phyloP scores from a whole-genome alignment of 2,329 filamentous ascomycete species.

The Fusarium chlamydosporum region DNA sequence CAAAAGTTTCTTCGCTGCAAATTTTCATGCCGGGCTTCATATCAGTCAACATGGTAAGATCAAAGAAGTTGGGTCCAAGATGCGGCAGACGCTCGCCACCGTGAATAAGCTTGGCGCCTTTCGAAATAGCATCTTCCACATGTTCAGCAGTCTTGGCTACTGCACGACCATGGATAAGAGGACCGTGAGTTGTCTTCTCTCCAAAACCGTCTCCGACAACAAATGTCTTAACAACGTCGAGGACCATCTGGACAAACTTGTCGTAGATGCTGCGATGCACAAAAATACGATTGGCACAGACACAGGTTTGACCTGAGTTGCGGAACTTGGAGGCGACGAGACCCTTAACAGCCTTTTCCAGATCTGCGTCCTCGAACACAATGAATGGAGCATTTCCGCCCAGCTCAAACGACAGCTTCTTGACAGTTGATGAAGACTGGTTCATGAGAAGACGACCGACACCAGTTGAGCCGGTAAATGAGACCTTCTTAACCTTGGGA shows the following conservation, averaged over 20 bases:
- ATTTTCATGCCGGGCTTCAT: constrained; percentile 77
- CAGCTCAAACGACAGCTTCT: constrained; percentile 81
- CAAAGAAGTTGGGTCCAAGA: constrained; percentile 76
- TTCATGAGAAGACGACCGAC: constrained; percentile 72
- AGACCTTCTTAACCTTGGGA: constrained; percentile 73
- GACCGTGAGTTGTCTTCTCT: constrained; percentile 70
- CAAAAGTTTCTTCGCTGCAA: constrained; percentile 78
- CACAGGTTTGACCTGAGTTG: constrained; percentile 79
- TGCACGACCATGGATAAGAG: constrained; percentile 75
- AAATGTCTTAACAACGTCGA: constrained; percentile 69
- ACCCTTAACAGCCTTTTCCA: constrained; percentile 76
- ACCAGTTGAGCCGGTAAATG: constrained; percentile 75
- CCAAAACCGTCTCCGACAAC: constrained; percentile 70
- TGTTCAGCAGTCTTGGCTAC: constrained; percentile 73
- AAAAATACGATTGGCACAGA: constrained; percentile 73
- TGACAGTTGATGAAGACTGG: constrained; percentile 76
- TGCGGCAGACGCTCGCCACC: constrained; percentile 71
- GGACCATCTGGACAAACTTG: constrained; percentile 64
- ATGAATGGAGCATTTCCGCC: constrained; percentile 83
- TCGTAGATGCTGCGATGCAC: constrained; percentile 73
- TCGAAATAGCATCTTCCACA: constrained; percentile 72
- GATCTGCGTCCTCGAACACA: constrained; percentile 80
- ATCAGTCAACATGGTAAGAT: constrained; percentile 76
- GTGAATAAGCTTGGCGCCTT: constrained; percentile 70
- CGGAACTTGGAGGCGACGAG: constrained; percentile 79